Base-by-base conservation (phyloP, 495 filamentous ascomycete genomes). In the Chlorociboria aeruginascens region DNA sequence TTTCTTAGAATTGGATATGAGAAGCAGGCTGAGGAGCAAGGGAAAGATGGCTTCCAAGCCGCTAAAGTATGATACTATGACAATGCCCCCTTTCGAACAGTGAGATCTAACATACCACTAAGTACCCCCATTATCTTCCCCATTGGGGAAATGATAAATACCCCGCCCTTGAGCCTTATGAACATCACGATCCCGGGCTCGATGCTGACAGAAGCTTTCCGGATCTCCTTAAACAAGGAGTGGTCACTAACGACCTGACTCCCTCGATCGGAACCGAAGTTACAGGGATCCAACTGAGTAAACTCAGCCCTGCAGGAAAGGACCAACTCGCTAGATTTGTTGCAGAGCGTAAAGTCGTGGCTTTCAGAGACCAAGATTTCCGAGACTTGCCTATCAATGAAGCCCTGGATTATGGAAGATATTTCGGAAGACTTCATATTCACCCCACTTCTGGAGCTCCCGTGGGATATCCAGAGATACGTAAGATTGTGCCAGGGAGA, bases 381-480 rank as follows among this genome's bases (percentile, higher is more conserved):
- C 80, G 80, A 42, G 73, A 85, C 52, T 63, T 89, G n/a, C 69
- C 81, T 4, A 86, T 90, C 49, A 61, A 72, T 32, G 66, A 83
- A 11, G 82, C 81, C 6, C 66, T 86, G 6, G 73, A 84, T n/a
- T 85, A 78, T 52, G 83, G 79, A 32, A 68, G 69, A 8, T 86
- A 92, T 61, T 94, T 90, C 62, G 86, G 86, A 28, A 78, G 82
- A 30, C 81, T 82, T 52, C 85, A 94, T 66, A 87, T 92, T 60
- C 85, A 92, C 58, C 86, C 83, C 2, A 83, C 84, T 3, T 81
- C 74, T 10, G 85, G 86, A 20, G 71, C 80, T 2, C 85, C 86
- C 0, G 68, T 76, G 49, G 81, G 78, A 10, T 75, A 74, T 58
- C 84, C 85, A 8, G 82, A 89, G 51, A 65, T 92, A 44, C 85